Base-by-base conservation (phyloP, 352 stramenopile species). In the Peronosclerospora sorghi region DNA sequence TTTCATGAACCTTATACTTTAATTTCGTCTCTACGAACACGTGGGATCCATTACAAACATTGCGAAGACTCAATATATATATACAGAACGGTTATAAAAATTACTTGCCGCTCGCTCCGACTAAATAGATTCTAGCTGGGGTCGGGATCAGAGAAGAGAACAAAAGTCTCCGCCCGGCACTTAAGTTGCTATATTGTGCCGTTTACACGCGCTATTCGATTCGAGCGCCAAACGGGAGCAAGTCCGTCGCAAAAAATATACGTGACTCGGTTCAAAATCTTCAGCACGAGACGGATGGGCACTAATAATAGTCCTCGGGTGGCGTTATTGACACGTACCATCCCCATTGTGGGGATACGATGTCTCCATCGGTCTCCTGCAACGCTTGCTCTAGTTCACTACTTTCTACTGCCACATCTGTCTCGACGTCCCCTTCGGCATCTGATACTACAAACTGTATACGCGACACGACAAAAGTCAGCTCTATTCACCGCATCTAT, bases 311-410 rank as follows among this genome's bases (percentile, higher is more conserved):
- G 36, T 88, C 76, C 24, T 86, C 73, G 13, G 76, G 76, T 2
- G 76, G 76, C 4, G 76, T 88, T 13, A 67, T 85, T 18, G 76
- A 88, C 26, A 88, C 76, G 45, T 88, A 88, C 76, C 76, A 88
- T 19, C 76, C 76, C 76, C 76, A 88, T 32, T 86, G 73, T 0
- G 76, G 76, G 7, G 76, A 88, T 7, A 54, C 51, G 9, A 62
- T 54, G 23, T 71, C 59, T 45, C 78, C 64, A 4, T 68, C 59
- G 8, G 59, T 54, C 48, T 73, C 55, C 5, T 47, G n/a, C 32
- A 65, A n/a, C 1, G 45, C 46, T 29, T 35, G 27, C 19, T 56
- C 36, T 14, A 58, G 32, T 8, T 61, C 45, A 5, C 41, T 37
- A 14, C 45, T 47, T 15, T 49, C 53, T 28, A 59, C 28, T 26